Conservation (phyloP, 805 yeast species). For the Candida glaebosa region DNA sequence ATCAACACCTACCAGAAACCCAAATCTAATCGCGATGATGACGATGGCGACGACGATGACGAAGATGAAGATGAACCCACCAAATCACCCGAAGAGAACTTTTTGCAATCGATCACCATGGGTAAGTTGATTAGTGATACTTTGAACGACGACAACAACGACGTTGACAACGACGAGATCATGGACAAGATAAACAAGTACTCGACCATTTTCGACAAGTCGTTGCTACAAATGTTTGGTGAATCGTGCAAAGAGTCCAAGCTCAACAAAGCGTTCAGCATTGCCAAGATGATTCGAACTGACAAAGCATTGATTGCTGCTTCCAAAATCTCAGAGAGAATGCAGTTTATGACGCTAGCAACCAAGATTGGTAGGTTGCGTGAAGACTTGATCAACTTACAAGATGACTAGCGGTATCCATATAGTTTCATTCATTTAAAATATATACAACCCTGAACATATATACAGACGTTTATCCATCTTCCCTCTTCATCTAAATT, state of each 20-base stretch:
- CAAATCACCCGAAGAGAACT: conserved; percentile 54
- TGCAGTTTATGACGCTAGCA: conserved; percentile 34
- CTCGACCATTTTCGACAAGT: conserved; percentile 65
- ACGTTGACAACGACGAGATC: conserved; percentile 33
- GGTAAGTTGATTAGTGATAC: conserved; percentile 64
- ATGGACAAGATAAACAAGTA: conserved; percentile 51
- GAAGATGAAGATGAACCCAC: conserved; percentile 8
- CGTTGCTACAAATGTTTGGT: conserved; percentile 74
- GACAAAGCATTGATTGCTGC: conserved; percentile 85
- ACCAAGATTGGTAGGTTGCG: conserved; percentile 34
- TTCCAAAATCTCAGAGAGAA: conserved; percentile 73
- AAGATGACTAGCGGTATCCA: conserved; percentile 14
- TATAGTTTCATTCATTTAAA: not conserved
- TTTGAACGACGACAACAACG: conserved; percentile 22
- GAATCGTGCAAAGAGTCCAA: conserved; percentile 67
- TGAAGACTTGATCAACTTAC: conserved; percentile 27
- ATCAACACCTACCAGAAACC: conserved; percentile 26
- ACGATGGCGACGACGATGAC: conserved; percentile 21
- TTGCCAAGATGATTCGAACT: conserved; percentile 66
- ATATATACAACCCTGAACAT: not conserved
- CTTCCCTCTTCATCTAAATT: conserved; percentile 25
- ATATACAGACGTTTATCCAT: not conserved
- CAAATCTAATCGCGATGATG: conserved; percentile 14
- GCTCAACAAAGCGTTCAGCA: conserved; percentile 60
- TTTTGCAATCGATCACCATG: conserved; percentile 56